Conservation (phyloP, 257 asterid species). For the Penstemon eatonii region DNA sequence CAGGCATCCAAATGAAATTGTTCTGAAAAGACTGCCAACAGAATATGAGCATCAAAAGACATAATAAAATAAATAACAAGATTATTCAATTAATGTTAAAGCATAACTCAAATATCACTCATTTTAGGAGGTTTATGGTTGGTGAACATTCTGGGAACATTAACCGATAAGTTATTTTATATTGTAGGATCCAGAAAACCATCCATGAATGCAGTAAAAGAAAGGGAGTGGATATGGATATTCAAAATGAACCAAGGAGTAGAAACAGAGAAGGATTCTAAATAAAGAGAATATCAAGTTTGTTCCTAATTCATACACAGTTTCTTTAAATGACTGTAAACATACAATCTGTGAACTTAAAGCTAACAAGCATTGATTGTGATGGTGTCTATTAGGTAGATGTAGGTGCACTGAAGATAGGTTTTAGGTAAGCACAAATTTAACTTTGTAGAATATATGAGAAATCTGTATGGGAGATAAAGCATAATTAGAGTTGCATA, state of each 20-base stretch:
- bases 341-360: background rate
- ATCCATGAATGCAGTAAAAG: conserved; percentile 8
- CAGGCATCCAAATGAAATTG: conserved; percentile 44
- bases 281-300: background rate
- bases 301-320: background rate
- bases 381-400: background rate
- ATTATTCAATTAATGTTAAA: conserved; percentile 2
- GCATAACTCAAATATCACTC: background rate
- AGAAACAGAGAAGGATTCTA: background rate
- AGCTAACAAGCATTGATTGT: background rate
- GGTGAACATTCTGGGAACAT: conserved; percentile 10
- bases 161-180: background rate
- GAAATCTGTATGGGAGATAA: background rate
- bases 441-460: background rate
- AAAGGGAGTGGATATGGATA: background rate
- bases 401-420: background rate
- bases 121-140: conserved; percentile 16
- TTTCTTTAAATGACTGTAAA: background rate
- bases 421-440: background rate
- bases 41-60: conserved; percentile 19
- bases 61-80: background rate
- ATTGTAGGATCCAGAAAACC: conserved; percentile 6
- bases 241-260: background rate
- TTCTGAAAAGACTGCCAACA: conserved; percentile 52
- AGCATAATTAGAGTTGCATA: conserved; percentile 5